Base-by-base conservation (phyloP, 345 rosid species). In the Arabidopsis thaliana region DNA sequence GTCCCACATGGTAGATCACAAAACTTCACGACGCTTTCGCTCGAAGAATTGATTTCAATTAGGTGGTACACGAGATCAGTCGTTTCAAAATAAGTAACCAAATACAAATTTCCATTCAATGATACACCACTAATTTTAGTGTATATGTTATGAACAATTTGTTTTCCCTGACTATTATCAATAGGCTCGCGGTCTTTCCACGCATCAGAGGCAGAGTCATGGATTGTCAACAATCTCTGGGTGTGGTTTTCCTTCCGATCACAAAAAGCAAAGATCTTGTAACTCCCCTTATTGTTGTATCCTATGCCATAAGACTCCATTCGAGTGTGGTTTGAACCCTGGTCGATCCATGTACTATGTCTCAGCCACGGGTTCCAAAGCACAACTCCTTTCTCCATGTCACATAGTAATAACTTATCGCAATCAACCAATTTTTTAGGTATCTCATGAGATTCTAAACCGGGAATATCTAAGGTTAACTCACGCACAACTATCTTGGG, bases 301-400 rank as follows among this genome's bases (percentile, higher is more conserved):
- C 41, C 41, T 38, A 38, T 8, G 13, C 55, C 28, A 49, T 22
- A 22, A 2, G 11, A 38, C 11, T 38, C 3, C 10, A 2, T 3
- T 8, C 9, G 11, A 38, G 41, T 38, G 8, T 38, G 41, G 41
- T 38, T 2, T 8, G 9, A 38, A 38, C 2, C 41, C 11, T 38
- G 41, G 41, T 38, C 11, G 40, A 65, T 49, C 45, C 22, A 22
- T 49, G 20, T 65, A 22, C 5, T 22, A 2, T 65, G 58, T 20
- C 20, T 34, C 16, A 49, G 12, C 33, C 45, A 65, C 3, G 58
- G 70, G 20, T 49, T 65, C 58, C 70, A 65, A 65, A 65, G 3
- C 41, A 8, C n/a, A 3, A 7, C 20, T n/a, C 68, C 25, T 28
- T 30, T n/a, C 1, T 5, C 53, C 60, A 32, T 56, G 11, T 22